A percentile compares a stretch with the other conserved stretches of the same genome.
These are phyloP conservation scores for Naganishia friedmannii DNA, from an alignment of 768 basidiomycete species.

Conservation along the genomic window DNA sequence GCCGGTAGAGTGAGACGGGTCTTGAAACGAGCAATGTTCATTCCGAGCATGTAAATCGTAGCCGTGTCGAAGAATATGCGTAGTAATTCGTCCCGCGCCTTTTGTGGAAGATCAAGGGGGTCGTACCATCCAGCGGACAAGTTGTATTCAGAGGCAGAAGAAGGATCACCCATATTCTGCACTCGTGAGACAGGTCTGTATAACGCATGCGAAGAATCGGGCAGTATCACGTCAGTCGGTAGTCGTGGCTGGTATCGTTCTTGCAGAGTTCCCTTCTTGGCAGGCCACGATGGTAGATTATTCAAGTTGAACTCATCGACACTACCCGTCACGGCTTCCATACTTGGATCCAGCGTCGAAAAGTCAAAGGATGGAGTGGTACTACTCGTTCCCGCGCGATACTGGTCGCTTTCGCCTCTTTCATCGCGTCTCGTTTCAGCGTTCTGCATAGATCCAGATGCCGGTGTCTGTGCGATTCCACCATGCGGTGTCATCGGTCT, in stretches of 20 bases:
- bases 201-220: background rate
- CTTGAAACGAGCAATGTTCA: slow-evolving; percentile 30
- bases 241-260: slow-evolving; percentile 6
- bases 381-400: background rate
- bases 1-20: slow-evolving; percentile 34
- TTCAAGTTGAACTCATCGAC: slow-evolving; percentile 10
- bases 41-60: slow-evolving; percentile 23
- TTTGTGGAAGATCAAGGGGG: slow-evolving; percentile 34
- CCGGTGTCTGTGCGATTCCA: background rate
- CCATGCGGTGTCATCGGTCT: slow-evolving; percentile 1
- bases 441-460: background rate
- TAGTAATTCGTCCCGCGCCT: slow-evolving; percentile 36
- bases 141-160: slow-evolving; percentile 6
- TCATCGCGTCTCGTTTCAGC: background rate
- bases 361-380: slow-evolving; percentile 16
- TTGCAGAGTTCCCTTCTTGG: background rate
- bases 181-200: background rate
- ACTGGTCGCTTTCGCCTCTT: no score
- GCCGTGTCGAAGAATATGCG: slow-evolving; percentile 33
- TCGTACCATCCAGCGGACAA: slow-evolving; percentile 37
- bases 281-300: background rate
- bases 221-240: slow-evolving; percentile 9
- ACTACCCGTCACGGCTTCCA: slow-evolving; percentile 10
- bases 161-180: slow-evolving; percentile 13
- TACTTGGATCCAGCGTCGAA: slow-evolving; percentile 14